Percentiles rank a stretch among this genome's conserved stretches.
phyloP scores from a whole-genome alignment of 2,329 filamentous ascomycete genomes.

The Monilinia fructicola region DNA sequence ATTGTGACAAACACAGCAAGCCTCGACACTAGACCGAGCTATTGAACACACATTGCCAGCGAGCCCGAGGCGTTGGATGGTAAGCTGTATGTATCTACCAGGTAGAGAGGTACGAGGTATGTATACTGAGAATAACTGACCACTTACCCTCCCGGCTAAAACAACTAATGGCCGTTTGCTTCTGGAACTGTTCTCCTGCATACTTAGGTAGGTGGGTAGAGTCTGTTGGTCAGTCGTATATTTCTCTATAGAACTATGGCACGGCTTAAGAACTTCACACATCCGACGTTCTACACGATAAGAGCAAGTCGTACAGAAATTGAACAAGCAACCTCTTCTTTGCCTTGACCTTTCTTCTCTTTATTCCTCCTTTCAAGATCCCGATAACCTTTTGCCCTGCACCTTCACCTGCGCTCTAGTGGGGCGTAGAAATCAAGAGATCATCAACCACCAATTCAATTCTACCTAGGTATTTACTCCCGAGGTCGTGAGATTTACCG shows the following conservation, averaged over 20 bases:
- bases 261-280: conserved; percentile 2
- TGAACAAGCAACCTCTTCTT: neutral
- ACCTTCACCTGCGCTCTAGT: conserved; percentile 16
- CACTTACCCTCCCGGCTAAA: neutral
- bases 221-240: neutral
- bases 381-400: neutral
- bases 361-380: neutral
- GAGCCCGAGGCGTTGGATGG: neutral
- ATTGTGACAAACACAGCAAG: neutral
- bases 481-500: conserved; percentile 17
- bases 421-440: conserved; percentile 23
- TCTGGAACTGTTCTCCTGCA: conserved; percentile 4
- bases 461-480: too few relatives aligned
- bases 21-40: neutral
- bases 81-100: conserved; percentile 4
- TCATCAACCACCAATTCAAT: conserved; percentile 7
- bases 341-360: neutral
- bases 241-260: neutral
- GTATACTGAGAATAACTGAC: too few relatives aligned
- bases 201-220: too few relatives aligned
- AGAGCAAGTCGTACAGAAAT: conserved; percentile 12
- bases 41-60: conserved; percentile 12
- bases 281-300: conserved; percentile 1
- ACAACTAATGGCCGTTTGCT: neutral
- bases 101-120: too few relatives aligned